These are phyloP conservation scores for Nicotiana tabacum DNA, from an alignment of 257 asterid genomes.

Conservation along the genomic window DNA sequence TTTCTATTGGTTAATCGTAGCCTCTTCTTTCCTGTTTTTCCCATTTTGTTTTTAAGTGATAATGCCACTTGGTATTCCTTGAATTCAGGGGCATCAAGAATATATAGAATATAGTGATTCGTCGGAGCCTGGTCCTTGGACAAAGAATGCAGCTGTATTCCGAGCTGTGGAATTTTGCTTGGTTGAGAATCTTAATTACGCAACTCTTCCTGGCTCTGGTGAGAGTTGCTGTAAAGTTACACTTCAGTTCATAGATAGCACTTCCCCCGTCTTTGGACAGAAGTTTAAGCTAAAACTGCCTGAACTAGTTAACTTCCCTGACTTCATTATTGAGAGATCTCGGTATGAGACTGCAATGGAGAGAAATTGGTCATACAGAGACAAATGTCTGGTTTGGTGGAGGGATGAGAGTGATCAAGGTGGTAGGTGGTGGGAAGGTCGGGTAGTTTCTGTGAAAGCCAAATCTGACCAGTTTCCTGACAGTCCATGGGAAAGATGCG, in stretches of 20 bases:
- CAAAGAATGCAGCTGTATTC: slow-evolving; percentile 35
- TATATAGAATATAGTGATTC: slow-evolving; percentile 30
- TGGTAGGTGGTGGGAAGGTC: slow-evolving; percentile 83
- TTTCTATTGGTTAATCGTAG: slow-evolving; percentile 12
- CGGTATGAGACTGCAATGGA: slow-evolving; percentile 64
- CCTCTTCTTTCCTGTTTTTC: slow-evolving; percentile 4
- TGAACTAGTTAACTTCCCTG: slow-evolving; percentile 71
- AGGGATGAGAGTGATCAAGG: slow-evolving; percentile 51
- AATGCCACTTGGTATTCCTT: background rate
- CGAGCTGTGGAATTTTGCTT: slow-evolving; percentile 69
- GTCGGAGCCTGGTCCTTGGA: slow-evolving; percentile 45
- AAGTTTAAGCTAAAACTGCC: slow-evolving; percentile 52
- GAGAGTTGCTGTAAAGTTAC: slow-evolving; percentile 78
- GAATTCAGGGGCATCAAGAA: slow-evolving; percentile 76
- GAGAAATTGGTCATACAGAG: slow-evolving; percentile 56
- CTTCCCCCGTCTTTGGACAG: slow-evolving; percentile 38
- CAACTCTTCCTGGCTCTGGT: slow-evolving; percentile 74
- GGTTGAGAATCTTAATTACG: slow-evolving; percentile 60
- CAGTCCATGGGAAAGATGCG: slow-evolving; percentile 91
- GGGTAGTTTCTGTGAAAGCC: slow-evolving; percentile 50
- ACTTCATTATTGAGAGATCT: slow-evolving; percentile 73
- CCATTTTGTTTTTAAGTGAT: background rate
- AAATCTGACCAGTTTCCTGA: slow-evolving; percentile 56
- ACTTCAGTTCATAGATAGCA: slow-evolving; percentile 52
- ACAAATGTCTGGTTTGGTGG: slow-evolving; percentile 91